These are phyloP conservation scores for Melocanna baccifera DNA, from an alignment of 176 grass and related monocot species.

Conservation along the genomic window DNA sequence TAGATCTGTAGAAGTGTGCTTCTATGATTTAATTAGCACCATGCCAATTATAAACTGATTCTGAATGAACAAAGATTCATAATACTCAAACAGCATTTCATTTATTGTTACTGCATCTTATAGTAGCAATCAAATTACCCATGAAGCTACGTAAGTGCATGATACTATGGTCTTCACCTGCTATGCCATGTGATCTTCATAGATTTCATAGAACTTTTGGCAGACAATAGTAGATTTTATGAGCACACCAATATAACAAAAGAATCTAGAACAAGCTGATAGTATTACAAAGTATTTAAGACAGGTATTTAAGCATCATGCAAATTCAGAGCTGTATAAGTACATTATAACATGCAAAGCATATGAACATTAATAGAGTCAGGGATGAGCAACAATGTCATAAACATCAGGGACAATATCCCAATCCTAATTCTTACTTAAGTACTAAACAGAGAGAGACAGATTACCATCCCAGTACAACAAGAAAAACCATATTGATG, in stretches of 20 bases:
- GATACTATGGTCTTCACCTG: not conserved
- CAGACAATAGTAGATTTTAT: not conserved
- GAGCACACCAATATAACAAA: not conserved
- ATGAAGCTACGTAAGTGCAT: not conserved
- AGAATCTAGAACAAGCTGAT: not conserved
- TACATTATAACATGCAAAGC: not conserved
- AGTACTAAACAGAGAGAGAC: not conserved
- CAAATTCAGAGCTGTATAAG: not conserved
- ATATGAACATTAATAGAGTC: not conserved
- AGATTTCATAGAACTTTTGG: not conserved
- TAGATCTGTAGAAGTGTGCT: not conserved
- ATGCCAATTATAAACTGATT: not conserved
- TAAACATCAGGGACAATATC: not conserved
- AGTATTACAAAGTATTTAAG: not conserved
- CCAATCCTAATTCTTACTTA: constrained; percentile 4
- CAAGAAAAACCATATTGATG: not conserved
- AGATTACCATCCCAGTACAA: not conserved
- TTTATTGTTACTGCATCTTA: not conserved
- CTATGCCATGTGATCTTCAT: not conserved
- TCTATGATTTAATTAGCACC: not conserved
- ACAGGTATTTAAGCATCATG: not conserved
- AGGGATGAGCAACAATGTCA: constrained; percentile 5
- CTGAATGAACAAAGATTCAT: constrained; percentile 15
- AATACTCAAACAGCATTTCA: not conserved
- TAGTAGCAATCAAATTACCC: not conserved